phyloP scores from a whole-genome alignment of 805 yeast genomes.

The Saccharomyces paradoxus region DNA sequence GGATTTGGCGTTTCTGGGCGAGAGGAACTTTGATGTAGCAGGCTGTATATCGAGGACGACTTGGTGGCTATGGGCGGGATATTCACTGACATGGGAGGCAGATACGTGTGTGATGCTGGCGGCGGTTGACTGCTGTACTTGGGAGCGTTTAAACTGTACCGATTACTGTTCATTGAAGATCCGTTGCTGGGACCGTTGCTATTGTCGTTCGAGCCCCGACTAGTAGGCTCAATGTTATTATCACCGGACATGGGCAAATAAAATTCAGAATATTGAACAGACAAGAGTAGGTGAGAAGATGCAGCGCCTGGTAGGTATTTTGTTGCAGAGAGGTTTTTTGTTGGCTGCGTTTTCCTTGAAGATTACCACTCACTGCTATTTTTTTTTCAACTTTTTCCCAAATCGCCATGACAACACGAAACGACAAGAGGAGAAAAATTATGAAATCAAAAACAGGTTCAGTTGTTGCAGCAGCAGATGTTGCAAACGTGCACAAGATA shows the following conservation, averaged over 20 bases:
- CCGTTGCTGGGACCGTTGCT: background rate
- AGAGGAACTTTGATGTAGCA: background rate
- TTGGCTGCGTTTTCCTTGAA: background rate
- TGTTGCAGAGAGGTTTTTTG: background rate
- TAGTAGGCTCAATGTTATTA: background rate
- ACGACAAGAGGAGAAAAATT: conserved; percentile 5
- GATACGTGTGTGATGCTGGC: background rate
- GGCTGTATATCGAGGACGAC: background rate
- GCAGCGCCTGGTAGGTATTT: background rate
- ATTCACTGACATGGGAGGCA: background rate
- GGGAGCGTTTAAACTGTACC: background rate
- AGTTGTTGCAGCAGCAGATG: conserved; percentile 9
- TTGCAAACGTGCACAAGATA: background rate
- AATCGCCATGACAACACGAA: conserved; percentile 4
- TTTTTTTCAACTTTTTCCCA: background rate
- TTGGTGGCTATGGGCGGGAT: background rate
- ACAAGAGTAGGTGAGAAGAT: background rate
- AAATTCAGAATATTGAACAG: background rate
- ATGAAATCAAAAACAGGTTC: conserved; percentile 6
- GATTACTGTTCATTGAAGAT: background rate
- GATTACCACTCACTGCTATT: background rate
- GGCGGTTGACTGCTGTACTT: background rate
- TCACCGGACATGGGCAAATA: background rate
- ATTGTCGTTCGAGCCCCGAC: background rate
- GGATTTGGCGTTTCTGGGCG: background rate